Percentiles rank a stretch among this genome's conserved stretches.
Evolutionary conservation across 2,329 filamentous ascomycete species (phyloP).

Genomic region (Claviceps paspali): DNA sequence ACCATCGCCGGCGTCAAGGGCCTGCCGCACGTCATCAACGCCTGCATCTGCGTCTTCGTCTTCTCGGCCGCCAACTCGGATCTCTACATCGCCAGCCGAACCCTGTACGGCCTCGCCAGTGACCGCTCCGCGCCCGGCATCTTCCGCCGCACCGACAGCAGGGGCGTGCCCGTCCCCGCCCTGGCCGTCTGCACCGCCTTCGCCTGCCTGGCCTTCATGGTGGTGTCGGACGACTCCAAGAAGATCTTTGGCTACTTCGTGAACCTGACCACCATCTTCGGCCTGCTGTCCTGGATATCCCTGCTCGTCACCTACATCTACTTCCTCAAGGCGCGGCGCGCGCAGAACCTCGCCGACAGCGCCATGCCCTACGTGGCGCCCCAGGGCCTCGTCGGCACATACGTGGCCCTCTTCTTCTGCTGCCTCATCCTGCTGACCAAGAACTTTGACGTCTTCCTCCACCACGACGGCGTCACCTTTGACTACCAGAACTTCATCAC

Average conservation of each 20-base stretch:
- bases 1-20: conserved; percentile 43
- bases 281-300: conserved; percentile 51
- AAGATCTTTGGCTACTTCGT: conserved; percentile 50
- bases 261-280: conserved; percentile 52
- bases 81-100: conserved; percentile 60
- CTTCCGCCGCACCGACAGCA: conserved; percentile 54
- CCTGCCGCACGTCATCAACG: conserved; percentile 57
- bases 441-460: conserved; percentile 61
- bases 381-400: conserved; percentile 55
- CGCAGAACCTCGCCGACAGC: conserved; percentile 40
- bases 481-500: conserved; percentile 67
- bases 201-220: conserved; percentile 54
- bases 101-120: conserved; percentile 56
- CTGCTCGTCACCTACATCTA: conserved; percentile 52
- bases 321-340: conserved; percentile 47
- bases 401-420: conserved; percentile 53
- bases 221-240: conserved; percentile 40
- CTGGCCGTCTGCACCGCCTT: conserved; percentile 46
- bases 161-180: conserved; percentile 55
- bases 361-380: conserved; percentile 52
- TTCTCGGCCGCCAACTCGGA: conserved; percentile 67
- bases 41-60: conserved; percentile 58
- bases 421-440: conserved; percentile 64
- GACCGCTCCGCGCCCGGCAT: conserved; percentile 58
- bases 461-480: conserved; percentile 36